phyloP scores from a whole-genome alignment of 2,329 filamentous ascomycete species.

The Aureobasidium sp. region DNA sequence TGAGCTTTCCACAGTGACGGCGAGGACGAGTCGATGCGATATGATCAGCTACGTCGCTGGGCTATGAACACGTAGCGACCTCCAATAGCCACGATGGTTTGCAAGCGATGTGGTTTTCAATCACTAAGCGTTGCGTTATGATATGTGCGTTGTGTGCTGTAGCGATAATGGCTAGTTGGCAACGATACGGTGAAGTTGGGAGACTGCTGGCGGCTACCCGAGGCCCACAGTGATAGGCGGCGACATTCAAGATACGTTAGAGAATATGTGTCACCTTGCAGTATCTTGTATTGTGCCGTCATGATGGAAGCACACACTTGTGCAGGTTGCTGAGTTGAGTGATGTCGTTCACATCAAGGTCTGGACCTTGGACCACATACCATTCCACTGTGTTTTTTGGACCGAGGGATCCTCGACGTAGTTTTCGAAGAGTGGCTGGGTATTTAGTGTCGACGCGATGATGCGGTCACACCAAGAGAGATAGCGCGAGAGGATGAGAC shows the following conservation, averaged over 20 bases:
- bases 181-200: background rate
- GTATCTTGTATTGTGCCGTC: background rate
- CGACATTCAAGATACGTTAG: background rate
- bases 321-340: background rate
- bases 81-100: background rate
- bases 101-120: background rate
- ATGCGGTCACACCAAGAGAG: constrained; percentile 2
- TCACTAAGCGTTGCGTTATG: background rate
- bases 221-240: background rate
- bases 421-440: background rate
- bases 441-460: background rate
- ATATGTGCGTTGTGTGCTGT: background rate
- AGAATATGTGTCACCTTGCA: background rate
- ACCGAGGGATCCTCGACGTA: background rate
- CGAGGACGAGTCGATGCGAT: background rate
- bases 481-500: background rate
- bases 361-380: constrained; percentile 1
- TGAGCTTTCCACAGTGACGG: background rate
- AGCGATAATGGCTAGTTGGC: background rate
- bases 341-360: background rate
- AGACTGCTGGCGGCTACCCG: background rate
- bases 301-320: background rate
- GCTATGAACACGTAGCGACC: background rate
- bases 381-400: background rate
- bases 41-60: background rate